Percentiles rank a stretch among this genome's conserved stretches.
phyloP scores from a whole-genome alignment of 192 early-diverging fungal genomes.

The Gamsiella multidivaricata region DNA sequence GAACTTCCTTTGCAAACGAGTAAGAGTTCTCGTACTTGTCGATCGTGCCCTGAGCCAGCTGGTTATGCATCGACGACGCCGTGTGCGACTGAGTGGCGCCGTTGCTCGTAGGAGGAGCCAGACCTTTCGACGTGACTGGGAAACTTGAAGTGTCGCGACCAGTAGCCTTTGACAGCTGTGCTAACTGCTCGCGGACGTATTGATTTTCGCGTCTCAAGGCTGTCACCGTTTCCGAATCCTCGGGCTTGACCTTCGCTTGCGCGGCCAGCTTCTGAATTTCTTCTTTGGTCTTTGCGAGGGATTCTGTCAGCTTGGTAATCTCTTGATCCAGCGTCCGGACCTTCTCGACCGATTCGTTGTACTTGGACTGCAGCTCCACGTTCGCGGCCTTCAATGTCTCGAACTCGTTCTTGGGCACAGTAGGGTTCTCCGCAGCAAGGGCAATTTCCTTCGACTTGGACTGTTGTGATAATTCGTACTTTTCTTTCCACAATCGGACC shows the following conservation, averaged over 20 bases:
- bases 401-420: constrained; percentile 71
- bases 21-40: constrained; percentile 54
- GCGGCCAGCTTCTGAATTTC: constrained; percentile 73
- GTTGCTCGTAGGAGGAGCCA: constrained; percentile 27
- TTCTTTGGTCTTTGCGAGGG: constrained; percentile 66
- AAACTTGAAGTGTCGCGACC: constrained; percentile 57
- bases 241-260: constrained; percentile 60
- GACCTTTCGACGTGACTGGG: constrained; percentile 36
- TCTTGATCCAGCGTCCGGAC: constrained; percentile 73
- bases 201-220: constrained; percentile 79
- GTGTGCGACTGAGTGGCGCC: not conserved
- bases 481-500: constrained; percentile 77
- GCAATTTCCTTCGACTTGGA: constrained; percentile 64
- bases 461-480: constrained; percentile 65
- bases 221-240: constrained; percentile 69
- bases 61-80: constrained; percentile 25
- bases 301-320: constrained; percentile 68
- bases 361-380: constrained; percentile 70
- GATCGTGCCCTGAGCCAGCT: constrained; percentile 26
- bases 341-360: constrained; percentile 67
- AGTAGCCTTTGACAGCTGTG: constrained; percentile 64
- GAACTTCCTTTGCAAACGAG: constrained; percentile 46
- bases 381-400: constrained; percentile 65
- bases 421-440: constrained; percentile 61
- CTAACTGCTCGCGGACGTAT: constrained; percentile 76